A percentile compares a stretch with the other conserved stretches of the same genome.
Evolutionary conservation across 352 stramenopile species (phyloP).

Genomic region (Globisporangium alternatum): DNA sequence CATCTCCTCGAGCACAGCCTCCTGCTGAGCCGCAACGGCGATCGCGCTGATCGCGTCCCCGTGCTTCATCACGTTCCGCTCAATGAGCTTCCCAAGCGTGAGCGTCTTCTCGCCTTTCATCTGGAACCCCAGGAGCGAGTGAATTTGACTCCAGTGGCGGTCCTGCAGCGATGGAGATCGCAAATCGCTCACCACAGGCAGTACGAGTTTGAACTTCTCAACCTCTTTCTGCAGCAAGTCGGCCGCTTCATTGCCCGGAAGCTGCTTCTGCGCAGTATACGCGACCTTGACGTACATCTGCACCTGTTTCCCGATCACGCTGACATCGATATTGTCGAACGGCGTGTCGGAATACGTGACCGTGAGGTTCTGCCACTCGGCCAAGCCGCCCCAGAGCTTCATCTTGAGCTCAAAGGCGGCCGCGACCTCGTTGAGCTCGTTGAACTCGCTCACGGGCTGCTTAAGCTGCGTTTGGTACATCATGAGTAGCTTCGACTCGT

Average conservation of each 20-base stretch:
- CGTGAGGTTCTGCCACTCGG: slow-evolving; percentile 84
- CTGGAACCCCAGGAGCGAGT: slow-evolving; percentile 82
- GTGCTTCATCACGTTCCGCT: slow-evolving; percentile 85
- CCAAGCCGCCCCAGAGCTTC: slow-evolving; percentile 86
- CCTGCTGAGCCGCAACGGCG: slow-evolving; percentile 86
- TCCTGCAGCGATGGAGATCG: slow-evolving; percentile 64
- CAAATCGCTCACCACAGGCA: slow-evolving; percentile 75
- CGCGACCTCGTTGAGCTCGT: slow-evolving; percentile 84
- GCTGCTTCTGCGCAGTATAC: slow-evolving; percentile 82
- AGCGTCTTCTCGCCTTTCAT: slow-evolving; percentile 81
- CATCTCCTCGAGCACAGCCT: slow-evolving; percentile 91
- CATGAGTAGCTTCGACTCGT: slow-evolving; percentile 81
- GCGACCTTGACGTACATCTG: slow-evolving; percentile 86
- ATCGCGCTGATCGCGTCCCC: slow-evolving; percentile 85
- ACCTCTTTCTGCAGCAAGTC: slow-evolving; percentile 83
- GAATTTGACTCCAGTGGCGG: slow-evolving; percentile 74
- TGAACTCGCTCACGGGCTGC: slow-evolving; percentile 87
- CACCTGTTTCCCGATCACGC: slow-evolving; percentile 86
- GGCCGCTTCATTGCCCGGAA: slow-evolving; percentile 84
- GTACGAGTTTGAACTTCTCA: slow-evolving; percentile 88
- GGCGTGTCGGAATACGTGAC: slow-evolving; percentile 71
- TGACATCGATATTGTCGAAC: slow-evolving; percentile 90
- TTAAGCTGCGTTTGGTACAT: slow-evolving; percentile 89
- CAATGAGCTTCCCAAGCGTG: slow-evolving; percentile 86
- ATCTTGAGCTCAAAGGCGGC: slow-evolving; percentile 89